Evolutionary conservation across 163 green algal species (phyloP), one percentile per base, ranked within the genome.

Genomic region (Prototheca wickerhamii): DNA sequence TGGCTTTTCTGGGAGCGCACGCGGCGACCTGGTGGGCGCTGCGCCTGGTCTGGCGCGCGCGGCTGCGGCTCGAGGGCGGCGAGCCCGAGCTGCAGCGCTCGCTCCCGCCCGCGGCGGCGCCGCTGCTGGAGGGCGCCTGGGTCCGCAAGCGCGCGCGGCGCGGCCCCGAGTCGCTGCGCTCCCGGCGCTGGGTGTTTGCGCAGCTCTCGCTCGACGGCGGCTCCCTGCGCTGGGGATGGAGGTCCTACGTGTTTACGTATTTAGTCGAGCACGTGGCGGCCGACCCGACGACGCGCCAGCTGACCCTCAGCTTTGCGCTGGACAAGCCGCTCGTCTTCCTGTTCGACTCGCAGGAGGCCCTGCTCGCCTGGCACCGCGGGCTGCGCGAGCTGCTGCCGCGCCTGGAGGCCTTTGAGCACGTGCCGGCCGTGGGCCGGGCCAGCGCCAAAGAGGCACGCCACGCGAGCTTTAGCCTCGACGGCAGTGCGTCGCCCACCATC

Each of bases 211-310:
- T 32, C 29, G 67, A 73, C 52, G 58, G 58, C 12, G 56, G 35
- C 51, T 58, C 59, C 21, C 60, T 73, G 49, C 67, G 67, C 2
- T 73, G 67, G 67, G 65, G 54, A 17, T 71, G 65, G 65, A 56
- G 40, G 6, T 60, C 53, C 17, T 60, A 31, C 32, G 63, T 63
- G 32, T 23, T 21, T 15, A 51, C 54, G 51, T 70, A 61, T 30
- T 58, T 57, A 34, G 52, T 70, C 6, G 51, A 70, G 35, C 6
- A 40, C 10, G 56, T 70, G 58, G n/a, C 25, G 28, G 32, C 29
- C n/a, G 26, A 57, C 33, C n/a, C 3, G 6, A 7, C 12, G 34
- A 6, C 40, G 21, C 46, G 52, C 32, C 57, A 33, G 44, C 58
- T 70, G 23, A 57, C 53, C 0, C 58, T 70, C 23, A 29, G 15